Conservation (phyloP, 2,329 filamentous ascomycete genomes). For the Podosphaera leucotricha region DNA sequence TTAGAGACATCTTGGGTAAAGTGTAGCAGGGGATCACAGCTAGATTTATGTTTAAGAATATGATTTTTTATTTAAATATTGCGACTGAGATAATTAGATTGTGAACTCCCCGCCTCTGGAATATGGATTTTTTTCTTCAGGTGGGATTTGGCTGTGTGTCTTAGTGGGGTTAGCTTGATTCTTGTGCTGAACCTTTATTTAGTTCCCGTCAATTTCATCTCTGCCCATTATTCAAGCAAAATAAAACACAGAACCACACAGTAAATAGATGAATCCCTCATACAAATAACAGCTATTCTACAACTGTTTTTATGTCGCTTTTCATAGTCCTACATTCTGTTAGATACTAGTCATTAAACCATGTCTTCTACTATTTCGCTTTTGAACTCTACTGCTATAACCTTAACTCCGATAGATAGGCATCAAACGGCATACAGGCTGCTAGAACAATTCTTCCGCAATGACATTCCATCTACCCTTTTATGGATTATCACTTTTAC, state of each 20-base stretch:
- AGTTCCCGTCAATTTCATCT: no score
- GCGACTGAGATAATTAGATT: background rate
- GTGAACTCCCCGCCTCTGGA: background rate
- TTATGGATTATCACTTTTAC: conserved; percentile 70
- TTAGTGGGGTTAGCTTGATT: background rate
- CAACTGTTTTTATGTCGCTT: background rate
- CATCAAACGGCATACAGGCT: background rate
- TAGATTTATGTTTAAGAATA: background rate
- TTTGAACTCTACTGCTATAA: background rate
- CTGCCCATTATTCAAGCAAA: no score
- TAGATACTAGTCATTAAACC: background rate
- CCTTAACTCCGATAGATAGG: background rate
- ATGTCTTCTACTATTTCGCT: background rate
- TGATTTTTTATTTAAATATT: background rate
- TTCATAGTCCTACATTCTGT: background rate
- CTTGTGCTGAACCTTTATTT: background rate
- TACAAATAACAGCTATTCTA: background rate
- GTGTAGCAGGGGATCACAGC: background rate
- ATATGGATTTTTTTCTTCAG: background rate
- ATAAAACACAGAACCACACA: no score
- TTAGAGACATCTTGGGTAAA: conserved; percentile 55
- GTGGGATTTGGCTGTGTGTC: background rate
- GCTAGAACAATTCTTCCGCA: conserved; percentile 8
- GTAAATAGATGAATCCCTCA: no score
- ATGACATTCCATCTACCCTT: conserved; percentile 30